phyloP scores from a whole-genome alignment of 2,329 filamentous ascomycete genomes.

The Colletotrichum eleusines region DNA sequence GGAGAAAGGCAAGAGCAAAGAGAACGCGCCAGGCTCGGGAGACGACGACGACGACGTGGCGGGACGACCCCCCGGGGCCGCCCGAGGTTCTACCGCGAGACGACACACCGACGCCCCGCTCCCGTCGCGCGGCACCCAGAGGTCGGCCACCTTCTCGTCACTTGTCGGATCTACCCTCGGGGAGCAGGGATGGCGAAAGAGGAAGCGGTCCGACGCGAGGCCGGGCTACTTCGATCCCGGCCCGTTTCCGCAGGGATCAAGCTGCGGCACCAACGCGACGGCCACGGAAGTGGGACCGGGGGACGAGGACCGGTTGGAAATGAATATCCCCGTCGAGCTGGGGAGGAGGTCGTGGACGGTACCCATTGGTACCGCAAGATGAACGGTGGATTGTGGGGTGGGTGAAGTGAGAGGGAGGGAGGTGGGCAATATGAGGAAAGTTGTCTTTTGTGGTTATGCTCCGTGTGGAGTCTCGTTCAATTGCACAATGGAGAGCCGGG shows the following conservation, averaged over 20 bases:
- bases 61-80: not conserved
- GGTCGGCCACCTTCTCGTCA: conserved; percentile 9
- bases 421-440: not conserved
- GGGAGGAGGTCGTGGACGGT: conserved; percentile 4
- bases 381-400: not conserved
- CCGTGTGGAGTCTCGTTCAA: not conserved
- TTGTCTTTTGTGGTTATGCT: not conserved
- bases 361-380: conserved; percentile 16
- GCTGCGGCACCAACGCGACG: not conserved
- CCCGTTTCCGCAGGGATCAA: not conserved
- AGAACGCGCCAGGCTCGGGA: not conserved
- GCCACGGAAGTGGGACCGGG: not conserved
- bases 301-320: conserved; percentile 25
- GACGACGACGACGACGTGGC: not conserved
- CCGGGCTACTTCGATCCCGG: conserved; percentile 38
- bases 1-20: not conserved
- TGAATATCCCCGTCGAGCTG: conserved; percentile 38
- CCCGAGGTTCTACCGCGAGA: not conserved
- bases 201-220: conserved; percentile 22
- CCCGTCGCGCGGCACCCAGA: not conserved
- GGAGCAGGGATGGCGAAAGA: conserved; percentile 11
- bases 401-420: too few species aligned
- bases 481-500: not conserved
- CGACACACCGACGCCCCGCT: not conserved
- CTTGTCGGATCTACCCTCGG: conserved; percentile 13